phyloP scores from a whole-genome alignment of 148 eudicot species.

The Vaccinium darrowii region DNA sequence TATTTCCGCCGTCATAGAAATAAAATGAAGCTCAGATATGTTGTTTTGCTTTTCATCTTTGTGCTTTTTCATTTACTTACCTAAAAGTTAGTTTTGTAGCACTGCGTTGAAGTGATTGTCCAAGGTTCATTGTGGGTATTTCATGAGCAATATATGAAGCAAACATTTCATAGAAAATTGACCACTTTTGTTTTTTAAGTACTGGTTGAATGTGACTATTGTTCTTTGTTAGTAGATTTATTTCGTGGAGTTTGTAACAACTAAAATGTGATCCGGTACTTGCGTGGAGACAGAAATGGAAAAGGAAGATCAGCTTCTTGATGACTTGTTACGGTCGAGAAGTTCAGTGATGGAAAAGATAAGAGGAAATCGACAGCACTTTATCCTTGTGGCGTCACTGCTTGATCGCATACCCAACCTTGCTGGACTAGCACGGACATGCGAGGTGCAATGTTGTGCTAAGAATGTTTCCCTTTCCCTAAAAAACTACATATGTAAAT shows the following conservation, averaged over 20 bases:
- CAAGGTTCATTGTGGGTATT: not conserved
- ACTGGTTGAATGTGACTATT: not conserved
- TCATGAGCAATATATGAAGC: not conserved
- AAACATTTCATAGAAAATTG: not conserved
- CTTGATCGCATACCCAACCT: constrained; percentile 98
- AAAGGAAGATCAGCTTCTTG: constrained; percentile 84
- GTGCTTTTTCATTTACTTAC: not conserved
- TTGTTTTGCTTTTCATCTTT: not conserved
- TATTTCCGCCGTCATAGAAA: not conserved
- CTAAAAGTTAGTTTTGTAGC: not conserved
- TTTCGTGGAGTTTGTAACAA: not conserved
- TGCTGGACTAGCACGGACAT: constrained; percentile 95
- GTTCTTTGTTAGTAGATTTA: not conserved
- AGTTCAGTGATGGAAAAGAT: constrained; percentile 49
- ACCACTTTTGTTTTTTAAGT: not conserved
- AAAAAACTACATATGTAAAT: not conserved
- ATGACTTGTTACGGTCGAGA: constrained; percentile 68
- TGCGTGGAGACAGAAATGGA: constrained; percentile 54
- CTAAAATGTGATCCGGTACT: constrained; percentile 11
- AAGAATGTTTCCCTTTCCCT: not conserved
- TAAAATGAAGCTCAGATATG: not conserved
- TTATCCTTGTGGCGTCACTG: constrained; percentile 84
- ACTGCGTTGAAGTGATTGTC: not conserved
- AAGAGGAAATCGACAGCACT: constrained; percentile 67
- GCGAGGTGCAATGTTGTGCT: constrained; percentile 59